Base-by-base conservation (phyloP, 441 rosid genomes). In the Viola pubescens region DNA sequence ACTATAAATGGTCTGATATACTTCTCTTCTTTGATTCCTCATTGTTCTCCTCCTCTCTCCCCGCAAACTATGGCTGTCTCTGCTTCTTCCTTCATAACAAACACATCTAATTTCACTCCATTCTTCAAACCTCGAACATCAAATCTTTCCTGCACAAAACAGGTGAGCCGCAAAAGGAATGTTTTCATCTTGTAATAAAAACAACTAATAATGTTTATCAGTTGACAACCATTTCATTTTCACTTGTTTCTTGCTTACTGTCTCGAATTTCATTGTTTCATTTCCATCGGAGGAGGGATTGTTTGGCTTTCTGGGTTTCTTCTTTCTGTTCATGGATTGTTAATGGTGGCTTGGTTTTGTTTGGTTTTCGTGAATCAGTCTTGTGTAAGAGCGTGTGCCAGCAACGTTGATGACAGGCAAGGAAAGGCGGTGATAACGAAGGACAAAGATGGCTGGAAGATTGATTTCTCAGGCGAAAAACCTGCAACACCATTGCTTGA, bases 401-500 rank as follows among this genome's bases (percentile, higher is more conserved):
- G 64, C 38, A 48, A 64, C 26, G 39, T 71, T 0, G 85, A 73
- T 6, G 81, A 56, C 9, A 67, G 63, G 7, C 81, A 70, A 39
- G 45, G 60, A 48, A 80, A 68, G 41, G 58, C 61, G 75, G 59
- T 8, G 56, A 61, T 62, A 34, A 67, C 45, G 61, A 75, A 71
- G 45, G 78, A 79, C 69, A 74, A 41, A 34, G 76, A 70, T 7
- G 73, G 70, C 45, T 71, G 81, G 86, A 71, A 70, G 52, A 64
- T 83, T 48, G 73, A 81, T 62, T 81, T 72, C 66, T 77, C 83
- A 0, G 77, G 71, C 8, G 81, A 60, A 26, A 86, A 86, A 62
- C 86, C 87, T 6, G 61, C 66, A 0, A 86, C 94, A 0, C 94
- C 94, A 14, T 80, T 86, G 79, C 62, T 86, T 60, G 87, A 86